A percentile compares a stretch with the other conserved stretches of the same genome.
These are phyloP conservation scores for Coprinopsis sp. DNA, from an alignment of 768 basidiomycete genomes.

Conservation along the genomic window DNA sequence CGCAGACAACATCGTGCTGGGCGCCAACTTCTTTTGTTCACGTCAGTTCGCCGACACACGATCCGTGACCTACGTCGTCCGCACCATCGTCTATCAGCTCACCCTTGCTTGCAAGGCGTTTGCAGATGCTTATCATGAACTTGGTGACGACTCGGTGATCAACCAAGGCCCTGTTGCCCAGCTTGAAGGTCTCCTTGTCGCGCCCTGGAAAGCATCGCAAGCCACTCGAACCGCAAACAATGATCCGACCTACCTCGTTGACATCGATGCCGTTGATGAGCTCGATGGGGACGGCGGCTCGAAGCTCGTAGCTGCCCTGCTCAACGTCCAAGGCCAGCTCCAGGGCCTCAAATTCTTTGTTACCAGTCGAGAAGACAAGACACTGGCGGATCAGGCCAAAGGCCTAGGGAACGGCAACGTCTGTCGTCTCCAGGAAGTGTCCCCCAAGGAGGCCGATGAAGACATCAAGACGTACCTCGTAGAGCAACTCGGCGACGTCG, in stretches of 20 bases:
- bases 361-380: neutral
- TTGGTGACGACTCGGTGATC: slow-evolving; percentile 6
- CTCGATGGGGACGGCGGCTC: too few species aligned
- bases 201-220: slow-evolving; percentile 12
- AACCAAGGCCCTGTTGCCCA: slow-evolving; percentile 8
- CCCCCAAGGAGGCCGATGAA: neutral
- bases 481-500: neutral
- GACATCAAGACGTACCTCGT: slow-evolving; percentile 7
- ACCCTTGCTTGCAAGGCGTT: too few species aligned
- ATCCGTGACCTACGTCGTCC: too few species aligned
- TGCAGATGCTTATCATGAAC: slow-evolving; percentile 10
- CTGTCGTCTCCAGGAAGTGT: slow-evolving; percentile 3
- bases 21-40: too few species aligned
- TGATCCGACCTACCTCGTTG: slow-evolving; percentile 13
- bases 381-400: neutral
- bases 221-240: neutral
- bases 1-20: slow-evolving; percentile 12
- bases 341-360: too few species aligned
- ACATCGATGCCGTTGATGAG: too few species aligned
- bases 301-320: too few species aligned
- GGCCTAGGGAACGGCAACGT: too few species aligned
- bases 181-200: slow-evolving; percentile 12
- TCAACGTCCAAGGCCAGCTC: too few species aligned
- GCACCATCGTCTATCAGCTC: slow-evolving; percentile 21
- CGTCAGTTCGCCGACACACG: too few species aligned